Evolutionary conservation across 176 grass and related monocot species (phyloP).

Genomic region (Aegilops speltoides): DNA sequence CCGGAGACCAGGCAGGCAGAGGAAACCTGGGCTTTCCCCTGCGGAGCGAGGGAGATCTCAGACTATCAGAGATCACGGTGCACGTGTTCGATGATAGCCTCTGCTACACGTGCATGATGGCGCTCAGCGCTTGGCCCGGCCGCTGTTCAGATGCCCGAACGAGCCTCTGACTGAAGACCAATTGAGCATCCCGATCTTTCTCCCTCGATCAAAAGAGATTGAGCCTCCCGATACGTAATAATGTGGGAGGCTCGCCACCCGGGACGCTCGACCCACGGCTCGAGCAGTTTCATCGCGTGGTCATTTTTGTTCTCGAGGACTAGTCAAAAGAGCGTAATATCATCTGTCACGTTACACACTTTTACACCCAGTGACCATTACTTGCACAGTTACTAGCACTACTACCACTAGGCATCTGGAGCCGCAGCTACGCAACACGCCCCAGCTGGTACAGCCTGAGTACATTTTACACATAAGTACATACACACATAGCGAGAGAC

Average conservation of each 20-base stretch:
- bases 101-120: background rate
- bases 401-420: background rate
- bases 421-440: no score
- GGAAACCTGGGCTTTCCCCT: background rate
- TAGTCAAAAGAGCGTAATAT: background rate
- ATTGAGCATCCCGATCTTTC: background rate
- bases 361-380: slow-evolving; percentile 11
- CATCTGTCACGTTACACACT: background rate
- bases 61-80: background rate
- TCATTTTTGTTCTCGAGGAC: background rate
- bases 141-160: background rate
- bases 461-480: background rate
- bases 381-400: background rate
- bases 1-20: background rate
- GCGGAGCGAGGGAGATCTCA: background rate
- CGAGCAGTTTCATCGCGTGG: background rate
- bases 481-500: background rate
- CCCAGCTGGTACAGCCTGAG: no score
- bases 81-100: background rate
- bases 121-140: background rate
- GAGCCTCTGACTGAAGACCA: background rate
- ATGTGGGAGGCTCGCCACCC: background rate
- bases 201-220: background rate
- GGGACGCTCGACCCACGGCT: background rate
- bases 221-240: background rate